Evolutionary conservation across 441 rosid genomes (phyloP).

Genomic region (Populus hybrid): DNA sequence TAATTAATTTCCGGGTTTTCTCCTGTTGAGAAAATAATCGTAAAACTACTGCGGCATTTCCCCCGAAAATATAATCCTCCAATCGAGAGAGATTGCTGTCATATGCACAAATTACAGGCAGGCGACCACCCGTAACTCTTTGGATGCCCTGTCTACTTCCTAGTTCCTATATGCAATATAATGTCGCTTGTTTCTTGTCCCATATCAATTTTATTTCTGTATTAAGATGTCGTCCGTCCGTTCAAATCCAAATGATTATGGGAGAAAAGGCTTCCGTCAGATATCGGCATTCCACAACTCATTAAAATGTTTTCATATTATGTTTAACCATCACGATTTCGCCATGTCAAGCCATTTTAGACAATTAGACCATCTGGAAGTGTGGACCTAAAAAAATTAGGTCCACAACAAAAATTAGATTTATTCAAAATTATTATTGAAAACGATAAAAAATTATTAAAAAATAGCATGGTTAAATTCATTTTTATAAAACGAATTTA

Average conservation of each 20-base stretch:
- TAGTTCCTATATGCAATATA: constrained; percentile 28
- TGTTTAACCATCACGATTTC: constrained; percentile 20
- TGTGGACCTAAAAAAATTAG: neutral
- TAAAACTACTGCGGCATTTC: too few species aligned
- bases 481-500: too few species aligned
- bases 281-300: constrained; percentile 27
- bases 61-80: too few species aligned
- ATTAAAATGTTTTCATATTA: constrained; percentile 11
- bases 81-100: too few species aligned
- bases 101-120: neutral
- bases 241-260: neutral
- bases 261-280: constrained; percentile 15
- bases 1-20: too few species aligned
- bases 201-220: constrained; percentile 13
- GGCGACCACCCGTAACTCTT: constrained; percentile 35
- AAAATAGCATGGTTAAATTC: too few species aligned
- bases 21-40: too few species aligned
- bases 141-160: constrained; percentile 49
- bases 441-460: too few species aligned
- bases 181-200: constrained; percentile 26
- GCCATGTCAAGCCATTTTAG: constrained; percentile 7
- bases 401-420: too few species aligned
- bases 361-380: constrained; percentile 1
- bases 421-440: too few species aligned
- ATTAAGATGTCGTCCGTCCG: neutral